phyloP scores from a whole-genome alignment of 257 asterid species.

The Rubia yunnanensis region DNA sequence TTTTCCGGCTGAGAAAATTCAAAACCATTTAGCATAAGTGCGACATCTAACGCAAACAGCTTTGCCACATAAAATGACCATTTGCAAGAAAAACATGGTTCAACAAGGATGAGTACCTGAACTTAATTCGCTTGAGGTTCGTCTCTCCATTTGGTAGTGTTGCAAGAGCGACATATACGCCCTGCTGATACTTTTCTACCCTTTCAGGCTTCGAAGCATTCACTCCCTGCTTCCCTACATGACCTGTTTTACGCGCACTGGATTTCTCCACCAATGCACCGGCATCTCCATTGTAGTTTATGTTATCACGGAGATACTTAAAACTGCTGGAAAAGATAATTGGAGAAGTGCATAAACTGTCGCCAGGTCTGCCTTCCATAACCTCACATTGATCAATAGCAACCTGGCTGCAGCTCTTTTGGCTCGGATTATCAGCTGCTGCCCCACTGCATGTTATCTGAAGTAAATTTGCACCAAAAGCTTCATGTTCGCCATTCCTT shows the following conservation, averaged over 20 bases:
- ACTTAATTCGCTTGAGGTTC: conserved; percentile 35
- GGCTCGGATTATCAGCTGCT: conserved; percentile 12
- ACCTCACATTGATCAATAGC: conserved; percentile 8
- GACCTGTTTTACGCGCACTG: conserved; percentile 8
- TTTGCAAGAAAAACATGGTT: neutral
- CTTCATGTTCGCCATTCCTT: conserved; percentile 16
- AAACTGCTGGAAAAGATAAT: conserved; percentile 26
- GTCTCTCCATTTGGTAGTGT: conserved; percentile 24
- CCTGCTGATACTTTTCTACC: conserved; percentile 40
- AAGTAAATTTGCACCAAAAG: conserved; percentile 10
- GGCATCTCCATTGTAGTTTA: conserved; percentile 13
- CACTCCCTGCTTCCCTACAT: conserved; percentile 12
- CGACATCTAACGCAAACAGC: neutral
- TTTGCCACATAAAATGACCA: neutral
- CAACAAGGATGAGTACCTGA: conserved; percentile 30
- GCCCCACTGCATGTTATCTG: conserved; percentile 11
- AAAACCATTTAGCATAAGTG: neutral
- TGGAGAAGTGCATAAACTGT: conserved; percentile 28
- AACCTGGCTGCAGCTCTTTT: conserved; percentile 8
- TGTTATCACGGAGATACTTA: conserved; percentile 13
- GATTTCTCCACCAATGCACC: conserved; percentile 18
- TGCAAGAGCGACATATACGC: conserved; percentile 32
- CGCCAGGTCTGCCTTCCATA: conserved; percentile 17
- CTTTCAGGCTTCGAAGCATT: conserved; percentile 24
- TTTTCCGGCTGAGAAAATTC: conserved; percentile 35